Evolutionary conservation across 768 basidiomycete genomes (phyloP), one percentile per base, ranked within the genome.

Genomic region (Solioccasus polychromus): DNA sequence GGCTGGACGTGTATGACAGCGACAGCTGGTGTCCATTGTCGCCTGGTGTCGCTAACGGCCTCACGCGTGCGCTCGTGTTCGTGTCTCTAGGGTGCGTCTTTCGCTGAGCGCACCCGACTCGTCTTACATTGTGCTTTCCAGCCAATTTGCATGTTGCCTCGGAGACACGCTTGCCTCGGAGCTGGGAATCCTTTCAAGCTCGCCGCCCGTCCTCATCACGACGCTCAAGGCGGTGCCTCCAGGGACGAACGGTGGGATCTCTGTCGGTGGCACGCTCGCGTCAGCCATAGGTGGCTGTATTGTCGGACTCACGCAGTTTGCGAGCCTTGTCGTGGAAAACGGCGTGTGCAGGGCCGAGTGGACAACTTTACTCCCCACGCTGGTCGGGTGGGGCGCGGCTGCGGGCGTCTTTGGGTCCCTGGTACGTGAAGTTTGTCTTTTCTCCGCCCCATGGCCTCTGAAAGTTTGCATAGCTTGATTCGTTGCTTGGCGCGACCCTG

Each of bases 101-200:
- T 46, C 11, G 9, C 39, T 20, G n/a, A 31, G 32, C 18, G 12
- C 22, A 7, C 22, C 12, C 15, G 24, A 20, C 37, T n/a, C 29
- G 14, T 15, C 44, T 54, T 3, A 58, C 44, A 18, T 35, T 10
- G 10, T 28, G 36, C 20, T 14, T 29, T 26, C 25, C 4, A 92
- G 90, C 4, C 92, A 94, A 60, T 90, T 92, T 63, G 83, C 84
- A 3, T 92, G 88, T 64, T 92, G 88, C 60, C 73, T 93, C 8
- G 93, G 90, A 5, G 93, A 96, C 57, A 96, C 93, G 0, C 79
- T 97, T 2, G 92, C 92, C 1, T 94, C 91, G 8, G 94, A 96
- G 67, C 76, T 96, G 19, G 94, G 94, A 26, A 92, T 96, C 52
- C 73, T 96, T 34, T 86, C 92, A 20, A 62, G 61, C 29, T 71